Evolutionary conservation across 768 basidiomycete genomes (phyloP), one percentile per base, ranked within the genome.

Genomic region (Suillus decipiens): DNA sequence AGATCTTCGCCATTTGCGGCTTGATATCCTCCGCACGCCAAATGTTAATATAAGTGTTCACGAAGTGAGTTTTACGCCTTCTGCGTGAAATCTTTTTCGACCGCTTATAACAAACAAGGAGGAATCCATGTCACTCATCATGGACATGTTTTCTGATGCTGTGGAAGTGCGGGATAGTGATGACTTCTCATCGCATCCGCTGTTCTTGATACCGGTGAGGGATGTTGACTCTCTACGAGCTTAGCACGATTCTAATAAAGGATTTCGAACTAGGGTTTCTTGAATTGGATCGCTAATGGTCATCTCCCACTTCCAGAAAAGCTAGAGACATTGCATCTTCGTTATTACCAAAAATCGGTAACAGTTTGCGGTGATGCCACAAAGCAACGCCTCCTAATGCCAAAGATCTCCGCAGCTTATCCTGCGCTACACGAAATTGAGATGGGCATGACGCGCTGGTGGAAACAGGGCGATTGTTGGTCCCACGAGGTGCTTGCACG

Each of bases 11-110:
- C 54, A 55, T 14, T n/a, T 55, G 34, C 54, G 34, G 14, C 54
- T 55, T 37, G 54, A 55, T n/a, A 55, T 55, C n/a, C 54, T 55
- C n/a, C 54, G 54, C 33, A 55, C 54, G 1, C 54, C 54, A 36
- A 55, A 55, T 22, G 12, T 34, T 5, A 36, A 55, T 9, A 55
- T 55, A n/a, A 14, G 14, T 10, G 51, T 55, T 36, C 34, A 55
- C 7, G 34, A 36, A 12, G 54, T 55, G 34, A 55, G 54, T 36
- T 36, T 36, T 3, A 22, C 8, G n/a, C 22, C n/a, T 1, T 36
- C 54, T 55, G 54, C 54, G 5, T 17, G 19, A 12, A 5, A n/a
- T 53, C 6, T 53, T n/a, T 53, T 53, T 19, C 11, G 19, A 11
- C 33, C 33, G 33, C 33, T 53, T 11, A 53, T 33, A 31, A 33